phyloP scores from a whole-genome alignment of 1,284 basidiomycete species.

The Mycena sp. region DNA sequence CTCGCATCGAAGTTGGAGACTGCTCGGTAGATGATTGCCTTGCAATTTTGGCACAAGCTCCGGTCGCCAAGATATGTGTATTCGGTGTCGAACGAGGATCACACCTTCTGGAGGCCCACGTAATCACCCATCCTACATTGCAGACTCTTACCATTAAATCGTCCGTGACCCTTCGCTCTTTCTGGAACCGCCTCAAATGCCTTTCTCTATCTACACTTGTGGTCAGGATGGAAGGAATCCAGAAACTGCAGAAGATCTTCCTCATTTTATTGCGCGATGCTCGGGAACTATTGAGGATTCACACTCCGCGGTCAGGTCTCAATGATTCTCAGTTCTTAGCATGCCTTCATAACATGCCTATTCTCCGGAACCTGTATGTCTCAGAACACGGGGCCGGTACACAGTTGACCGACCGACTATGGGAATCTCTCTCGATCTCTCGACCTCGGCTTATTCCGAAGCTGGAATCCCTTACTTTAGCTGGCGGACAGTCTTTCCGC shows the following conservation, averaged over 20 bases:
- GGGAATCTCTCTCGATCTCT: background rate
- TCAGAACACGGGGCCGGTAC: background rate
- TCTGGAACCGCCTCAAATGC: background rate
- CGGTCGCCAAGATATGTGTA: background rate
- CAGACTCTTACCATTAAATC: background rate
- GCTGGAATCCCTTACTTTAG: background rate
- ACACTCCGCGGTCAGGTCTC: background rate
- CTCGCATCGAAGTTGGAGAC: slow-evolving; percentile 1
- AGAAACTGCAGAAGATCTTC: background rate
- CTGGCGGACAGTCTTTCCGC: too few species aligned
- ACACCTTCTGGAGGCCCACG: background rate
- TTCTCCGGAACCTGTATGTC: background rate
- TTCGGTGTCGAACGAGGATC: background rate
- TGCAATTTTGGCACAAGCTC: background rate
- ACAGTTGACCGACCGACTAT: background rate
- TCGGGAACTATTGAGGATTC: background rate
- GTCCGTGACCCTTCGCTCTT: too few species aligned
- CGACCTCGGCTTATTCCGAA: background rate
- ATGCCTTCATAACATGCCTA: background rate
- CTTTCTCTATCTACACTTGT: background rate
- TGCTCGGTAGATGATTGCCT: slow-evolving; percentile 4
- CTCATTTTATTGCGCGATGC: background rate
- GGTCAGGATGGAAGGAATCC: background rate
- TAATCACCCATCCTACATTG: background rate
- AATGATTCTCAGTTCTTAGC: background rate